Evolutionary conservation across 2,329 filamentous ascomycete genomes (phyloP), one percentile per base, ranked within the genome.

Genomic region (Exophiala lecanii-corni): DNA sequence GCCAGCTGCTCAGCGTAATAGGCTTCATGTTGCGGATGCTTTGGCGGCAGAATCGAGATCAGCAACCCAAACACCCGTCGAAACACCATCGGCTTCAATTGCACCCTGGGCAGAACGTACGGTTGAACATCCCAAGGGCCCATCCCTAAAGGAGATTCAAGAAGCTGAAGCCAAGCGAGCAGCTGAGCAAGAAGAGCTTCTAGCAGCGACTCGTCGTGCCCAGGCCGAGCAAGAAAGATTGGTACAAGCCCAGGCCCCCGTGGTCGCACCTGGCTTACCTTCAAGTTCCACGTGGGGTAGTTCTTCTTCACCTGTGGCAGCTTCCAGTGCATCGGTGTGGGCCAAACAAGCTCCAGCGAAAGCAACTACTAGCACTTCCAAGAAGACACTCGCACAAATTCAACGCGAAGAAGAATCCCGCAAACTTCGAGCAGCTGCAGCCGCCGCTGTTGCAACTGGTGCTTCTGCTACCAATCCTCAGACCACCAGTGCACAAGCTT

Each of bases 21-120:
- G 82, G 47, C 88, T 89, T 40, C 89, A 89, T 51, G 75, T 96
- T 2, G 88, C 89, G 1, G 89, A 95, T 54, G 73, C 78, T 39
- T 66, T 85, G 36, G 74, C 74, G 52, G 73, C 74, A 2, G 79
- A 81, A 53, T 76, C 79, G 13, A 70, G 83, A 47, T 94, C 89
- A 17, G 83, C 82, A 50, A 86, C 84, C 2, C 84, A 86, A 52
- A 94, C 88, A 0, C 89, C 78, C 0, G 68, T 74, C 19, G 81
- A 84, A 39, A 77, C 77, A 2, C 75, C 77, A 5, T 73, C 75
- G 38, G 74, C 89, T 3, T 87, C 91, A 0, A 70, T 96, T 54
- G 92, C 92, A 1, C 92, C 92, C 0, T 98, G 92, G 92, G 92
- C 92, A 4, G 92, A 92, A 63, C 89, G 97, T 53, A 76, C 78